Conservation (phyloP, 2,329 filamentous ascomycete genomes). For the Pseudocercospora cruenta region DNA sequence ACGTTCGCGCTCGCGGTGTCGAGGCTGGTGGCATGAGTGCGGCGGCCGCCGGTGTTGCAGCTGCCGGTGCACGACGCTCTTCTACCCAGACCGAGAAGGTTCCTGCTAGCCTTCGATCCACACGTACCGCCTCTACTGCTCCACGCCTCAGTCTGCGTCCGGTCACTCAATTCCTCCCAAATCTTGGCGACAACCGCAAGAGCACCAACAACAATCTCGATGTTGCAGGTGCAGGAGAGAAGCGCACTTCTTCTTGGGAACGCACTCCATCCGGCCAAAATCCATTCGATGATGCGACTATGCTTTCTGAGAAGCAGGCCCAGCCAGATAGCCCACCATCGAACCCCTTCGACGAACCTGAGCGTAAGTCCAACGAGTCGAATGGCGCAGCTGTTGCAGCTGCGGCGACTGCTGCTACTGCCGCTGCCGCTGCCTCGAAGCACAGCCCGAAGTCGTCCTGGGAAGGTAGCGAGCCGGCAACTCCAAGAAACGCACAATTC, state of each 20-base stretch:
- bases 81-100: slow-evolving; percentile 36
- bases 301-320: slow-evolving; percentile 33
- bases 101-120: slow-evolving; percentile 45
- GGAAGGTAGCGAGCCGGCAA: slow-evolving; percentile 28
- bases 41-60: slow-evolving; percentile 12
- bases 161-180: slow-evolving; percentile 79
- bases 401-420: slow-evolving; percentile 8
- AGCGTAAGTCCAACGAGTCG: slow-evolving; percentile 23
- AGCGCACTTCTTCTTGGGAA: slow-evolving; percentile 32
- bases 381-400: slow-evolving; percentile 10
- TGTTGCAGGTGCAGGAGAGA: slow-evolving; percentile 31
- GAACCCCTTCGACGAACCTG: slow-evolving; percentile 38
- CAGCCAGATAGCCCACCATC: slow-evolving; percentile 27
- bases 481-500: slow-evolving; percentile 34
- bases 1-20: slow-evolving; percentile 23
- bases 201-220: slow-evolving; percentile 41
- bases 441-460: slow-evolving; percentile 26
- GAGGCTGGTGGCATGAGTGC: slow-evolving; percentile 23
- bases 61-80: slow-evolving; percentile 25
- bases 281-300: slow-evolving; percentile 42
- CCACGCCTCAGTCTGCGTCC: slow-evolving; percentile 85
- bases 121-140: slow-evolving; percentile 59
- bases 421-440: slow-evolving; percentile 16
- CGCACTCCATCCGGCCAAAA: slow-evolving; percentile 41
- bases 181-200: slow-evolving; percentile 54